These are phyloP conservation scores for Yarrowia yakushimensis DNA, from an alignment of 805 yeast species.

Conservation along the genomic window DNA sequence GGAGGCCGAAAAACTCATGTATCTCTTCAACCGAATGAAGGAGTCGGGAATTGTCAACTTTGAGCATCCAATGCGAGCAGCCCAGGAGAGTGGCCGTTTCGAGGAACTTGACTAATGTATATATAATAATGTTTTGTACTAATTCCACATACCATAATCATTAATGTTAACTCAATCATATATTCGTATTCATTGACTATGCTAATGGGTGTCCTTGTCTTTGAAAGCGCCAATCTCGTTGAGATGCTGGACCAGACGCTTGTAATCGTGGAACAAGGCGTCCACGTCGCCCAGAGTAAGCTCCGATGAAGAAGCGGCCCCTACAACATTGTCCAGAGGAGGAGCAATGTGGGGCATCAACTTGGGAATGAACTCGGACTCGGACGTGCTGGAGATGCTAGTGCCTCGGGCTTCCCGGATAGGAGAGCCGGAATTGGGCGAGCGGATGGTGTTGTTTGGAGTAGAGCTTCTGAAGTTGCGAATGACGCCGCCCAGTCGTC, in stretches of 20 bases:
- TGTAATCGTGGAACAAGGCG: slow-evolving; percentile 40
- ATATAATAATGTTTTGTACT: too few species aligned
- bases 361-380: slow-evolving; percentile 13
- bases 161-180: neutral
- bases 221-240: slow-evolving; percentile 33
- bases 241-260: slow-evolving; percentile 37
- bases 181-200: neutral
- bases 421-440: slow-evolving; percentile 15
- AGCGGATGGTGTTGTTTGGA: neutral
- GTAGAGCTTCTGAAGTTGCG: slow-evolving; percentile 23
- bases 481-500: slow-evolving; percentile 14
- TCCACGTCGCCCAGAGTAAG: slow-evolving; percentile 39
- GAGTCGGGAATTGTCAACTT: slow-evolving; percentile 41
- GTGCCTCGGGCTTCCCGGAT: slow-evolving; percentile 16
- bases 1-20: slow-evolving; percentile 46
- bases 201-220: slow-evolving; percentile 13
- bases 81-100: slow-evolving; percentile 19
- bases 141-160: too few species aligned
- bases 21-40: slow-evolving; percentile 43
- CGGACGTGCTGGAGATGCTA: slow-evolving; percentile 19
- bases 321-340: slow-evolving; percentile 31
- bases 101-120: slow-evolving; percentile 9
- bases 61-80: slow-evolving; percentile 38
- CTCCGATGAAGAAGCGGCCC: slow-evolving; percentile 33
- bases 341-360: slow-evolving; percentile 25